Percentiles rank a stretch among this genome's conserved stretches.
Conservation (phyloP, 2,329 filamentous ascomycete genomes). For the Tolypocladium tropicale region DNA sequence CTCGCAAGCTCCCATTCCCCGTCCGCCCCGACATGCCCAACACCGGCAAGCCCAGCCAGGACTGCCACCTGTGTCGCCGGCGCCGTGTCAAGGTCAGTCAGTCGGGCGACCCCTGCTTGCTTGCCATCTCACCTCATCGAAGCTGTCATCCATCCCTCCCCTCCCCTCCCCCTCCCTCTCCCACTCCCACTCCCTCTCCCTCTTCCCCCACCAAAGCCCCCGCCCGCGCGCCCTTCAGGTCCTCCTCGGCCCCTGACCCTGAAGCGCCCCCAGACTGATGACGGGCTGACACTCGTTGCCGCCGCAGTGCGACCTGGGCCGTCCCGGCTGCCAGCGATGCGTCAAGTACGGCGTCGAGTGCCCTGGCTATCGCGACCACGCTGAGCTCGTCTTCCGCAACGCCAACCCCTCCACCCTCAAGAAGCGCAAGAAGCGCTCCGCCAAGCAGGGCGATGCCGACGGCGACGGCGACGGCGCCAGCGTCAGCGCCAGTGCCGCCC, state of each 20-base stretch:
- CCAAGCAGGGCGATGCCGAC: neutral
- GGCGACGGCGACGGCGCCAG: too few species aligned
- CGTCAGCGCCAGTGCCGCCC: slow-evolving; percentile 2
- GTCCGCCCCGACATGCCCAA: slow-evolving; percentile 27
- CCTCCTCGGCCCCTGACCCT: neutral
- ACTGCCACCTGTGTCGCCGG: slow-evolving; percentile 29
- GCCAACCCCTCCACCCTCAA: slow-evolving; percentile 16
- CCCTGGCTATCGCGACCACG: slow-evolving; percentile 27
- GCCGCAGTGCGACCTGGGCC: slow-evolving; percentile 27
- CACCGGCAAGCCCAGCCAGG: slow-evolving; percentile 27
- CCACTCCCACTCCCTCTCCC: too few species aligned
- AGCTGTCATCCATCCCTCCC: too few species aligned
- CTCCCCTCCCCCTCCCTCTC: too few species aligned
- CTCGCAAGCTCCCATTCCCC: neutral
- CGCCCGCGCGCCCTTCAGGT: too few species aligned
- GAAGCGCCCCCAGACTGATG: too few species aligned
- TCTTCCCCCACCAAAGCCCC: too few species aligned
- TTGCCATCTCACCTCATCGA: neutral
- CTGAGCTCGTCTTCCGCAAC: slow-evolving; percentile 29
- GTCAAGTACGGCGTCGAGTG: slow-evolving; percentile 29
- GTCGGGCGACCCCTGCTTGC: neutral
- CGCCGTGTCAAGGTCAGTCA: slow-evolving; percentile 29
- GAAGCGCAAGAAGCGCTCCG: slow-evolving; percentile 19
- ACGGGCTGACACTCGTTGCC: neutral
- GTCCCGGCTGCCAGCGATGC: slow-evolving; percentile 28